Conservation (phyloP, 768 basidiomycete genomes). For the Coprinopsis strossmayeri region DNA sequence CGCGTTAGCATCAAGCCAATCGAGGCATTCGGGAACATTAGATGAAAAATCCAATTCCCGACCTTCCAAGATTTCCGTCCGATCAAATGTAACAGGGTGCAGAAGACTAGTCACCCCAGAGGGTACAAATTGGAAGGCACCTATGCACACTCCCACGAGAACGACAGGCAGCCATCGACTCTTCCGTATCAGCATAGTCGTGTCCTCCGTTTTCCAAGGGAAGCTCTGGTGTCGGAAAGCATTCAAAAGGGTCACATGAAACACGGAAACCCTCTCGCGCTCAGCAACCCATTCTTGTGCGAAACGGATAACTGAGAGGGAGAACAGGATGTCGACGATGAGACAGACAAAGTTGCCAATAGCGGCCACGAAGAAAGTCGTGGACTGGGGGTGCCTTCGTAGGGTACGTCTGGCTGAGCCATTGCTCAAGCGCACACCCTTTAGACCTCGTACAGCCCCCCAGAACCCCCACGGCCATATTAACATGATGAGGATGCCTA, state of each 20-base stretch:
- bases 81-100: constrained; percentile 12
- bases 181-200: not conserved
- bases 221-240: constrained; percentile 13
- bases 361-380: constrained; percentile 13
- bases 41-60: not conserved
- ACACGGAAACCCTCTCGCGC: constrained; percentile 2
- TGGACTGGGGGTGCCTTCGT: constrained; percentile 2
- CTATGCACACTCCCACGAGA: constrained; percentile 12
- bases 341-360: constrained; percentile 13
- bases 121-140: constrained; percentile 12
- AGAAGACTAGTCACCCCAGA: constrained; percentile 15
- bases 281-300: constrained; percentile 14
- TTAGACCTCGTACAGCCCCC: constrained; percentile 12
- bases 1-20: not conserved
- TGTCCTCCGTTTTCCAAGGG: constrained; percentile 12
- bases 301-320: constrained; percentile 14
- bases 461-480: constrained; percentile 19
- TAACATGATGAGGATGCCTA: constrained; percentile 11
- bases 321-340: constrained; percentile 13
- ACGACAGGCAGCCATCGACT: constrained; percentile 4
- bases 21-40: not conserved
- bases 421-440: constrained; percentile 13
- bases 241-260: constrained; percentile 11
- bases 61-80: not conserved
- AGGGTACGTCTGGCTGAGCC: constrained; percentile 5